Evolutionary conservation across 257 asterid species (phyloP).

Genomic region (Solanum paucissectum): DNA sequence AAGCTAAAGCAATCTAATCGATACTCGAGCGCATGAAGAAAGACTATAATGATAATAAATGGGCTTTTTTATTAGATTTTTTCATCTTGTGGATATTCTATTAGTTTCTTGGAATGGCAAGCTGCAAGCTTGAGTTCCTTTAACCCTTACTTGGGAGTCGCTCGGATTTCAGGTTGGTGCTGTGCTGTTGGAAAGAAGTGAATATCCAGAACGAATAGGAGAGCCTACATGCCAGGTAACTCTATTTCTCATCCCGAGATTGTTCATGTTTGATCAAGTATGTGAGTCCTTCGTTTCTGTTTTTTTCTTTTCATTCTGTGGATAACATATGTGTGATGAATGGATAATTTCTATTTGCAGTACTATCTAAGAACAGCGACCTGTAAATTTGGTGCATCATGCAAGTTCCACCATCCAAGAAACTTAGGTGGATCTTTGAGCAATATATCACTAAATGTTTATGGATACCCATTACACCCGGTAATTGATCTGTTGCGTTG

Average conservation of each 20-base stretch:
- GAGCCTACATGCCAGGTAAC: conserved; percentile 79
- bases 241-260: neutral
- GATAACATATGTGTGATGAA: neutral
- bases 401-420: conserved; percentile 90
- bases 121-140: neutral
- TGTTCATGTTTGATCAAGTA: neutral
- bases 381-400: conserved; percentile 72
- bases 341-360: conserved; percentile 27
- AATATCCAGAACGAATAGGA: conserved; percentile 74
- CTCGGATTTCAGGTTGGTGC: conserved; percentile 9
- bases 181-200: conserved; percentile 38
- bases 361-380: conserved; percentile 73
- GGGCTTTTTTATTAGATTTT: neutral
- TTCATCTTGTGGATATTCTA: neutral
- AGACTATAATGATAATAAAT: neutral
- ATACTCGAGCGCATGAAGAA: neutral
- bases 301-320: neutral
- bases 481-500: conserved; percentile 19
- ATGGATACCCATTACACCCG: conserved; percentile 81
- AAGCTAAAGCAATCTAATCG: neutral
- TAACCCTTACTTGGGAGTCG: neutral
- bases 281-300: neutral
- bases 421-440: conserved; percentile 61
- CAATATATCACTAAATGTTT: conserved; percentile 42
- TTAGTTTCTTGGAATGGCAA: neutral